A percentile compares a stretch with the other conserved stretches of the same genome.
Evolutionary conservation across 2,329 filamentous ascomycete species (phyloP).

Genomic region (Fusarium nygamai): DNA sequence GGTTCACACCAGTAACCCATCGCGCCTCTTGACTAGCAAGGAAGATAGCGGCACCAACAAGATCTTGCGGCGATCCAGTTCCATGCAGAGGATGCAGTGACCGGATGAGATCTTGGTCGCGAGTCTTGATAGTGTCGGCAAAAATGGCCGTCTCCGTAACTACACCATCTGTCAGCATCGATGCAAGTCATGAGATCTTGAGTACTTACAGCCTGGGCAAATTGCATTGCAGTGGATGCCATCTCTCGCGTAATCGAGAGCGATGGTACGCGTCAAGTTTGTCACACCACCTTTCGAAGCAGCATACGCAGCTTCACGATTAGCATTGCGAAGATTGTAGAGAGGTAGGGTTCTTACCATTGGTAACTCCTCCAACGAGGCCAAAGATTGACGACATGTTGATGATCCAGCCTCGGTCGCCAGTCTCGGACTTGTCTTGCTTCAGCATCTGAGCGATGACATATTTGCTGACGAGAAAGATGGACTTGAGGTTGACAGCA

Average conservation of each 20-base stretch:
- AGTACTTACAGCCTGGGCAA: slow-evolving; percentile 57
- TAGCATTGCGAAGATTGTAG: not conserved
- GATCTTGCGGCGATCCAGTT: slow-evolving; percentile 40
- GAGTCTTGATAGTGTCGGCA: slow-evolving; percentile 31
- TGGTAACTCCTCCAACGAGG: slow-evolving; percentile 45
- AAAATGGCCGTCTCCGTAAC: slow-evolving; percentile 44
- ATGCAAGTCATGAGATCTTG: accelerated
- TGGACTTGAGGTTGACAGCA: slow-evolving; percentile 50
- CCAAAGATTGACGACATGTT: slow-evolving; percentile 59
- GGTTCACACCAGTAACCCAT: slow-evolving; percentile 53
- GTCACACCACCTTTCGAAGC: slow-evolving; percentile 61
- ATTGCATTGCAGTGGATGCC: slow-evolving; percentile 64
- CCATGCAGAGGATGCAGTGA: slow-evolving; percentile 43
- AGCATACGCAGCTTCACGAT: slow-evolving; percentile 49
- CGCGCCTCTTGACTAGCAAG: slow-evolving; percentile 51
- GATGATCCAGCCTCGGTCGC: slow-evolving; percentile 60
- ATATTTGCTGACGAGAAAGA: slow-evolving; percentile 57
- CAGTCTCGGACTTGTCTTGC: slow-evolving; percentile 52
- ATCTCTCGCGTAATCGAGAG: slow-evolving; percentile 58
- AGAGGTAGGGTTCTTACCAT: slow-evolving; percentile 18
- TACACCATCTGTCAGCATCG: not conserved
- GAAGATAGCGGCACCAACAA: slow-evolving; percentile 50
- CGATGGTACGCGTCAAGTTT: slow-evolving; percentile 59
- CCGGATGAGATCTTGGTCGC: slow-evolving; percentile 25
- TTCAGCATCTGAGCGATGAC: slow-evolving; percentile 59